Evolutionary conservation across 2,329 filamentous ascomycete genomes (phyloP).

Genomic region (Talaromyces sp.): DNA sequence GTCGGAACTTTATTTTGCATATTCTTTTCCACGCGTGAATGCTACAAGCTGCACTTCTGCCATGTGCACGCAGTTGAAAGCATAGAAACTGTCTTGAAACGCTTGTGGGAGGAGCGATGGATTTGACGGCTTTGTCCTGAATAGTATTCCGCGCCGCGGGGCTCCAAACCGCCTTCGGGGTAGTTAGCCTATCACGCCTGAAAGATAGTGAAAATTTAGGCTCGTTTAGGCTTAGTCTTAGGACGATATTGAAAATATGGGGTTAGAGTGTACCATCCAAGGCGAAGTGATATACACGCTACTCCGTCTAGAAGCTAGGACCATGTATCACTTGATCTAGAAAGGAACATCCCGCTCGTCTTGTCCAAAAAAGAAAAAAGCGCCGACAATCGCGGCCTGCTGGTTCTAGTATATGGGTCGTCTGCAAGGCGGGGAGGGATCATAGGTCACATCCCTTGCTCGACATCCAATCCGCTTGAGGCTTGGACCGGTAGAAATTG

Average conservation of each 20-base stretch:
- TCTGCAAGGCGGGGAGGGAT: slow-evolving; percentile 1
- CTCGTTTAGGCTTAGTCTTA: background rate
- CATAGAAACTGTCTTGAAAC: background rate
- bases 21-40: background rate
- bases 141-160: background rate
- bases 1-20: background rate
- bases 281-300: background rate
- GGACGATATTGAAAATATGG: background rate
- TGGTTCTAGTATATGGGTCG: background rate
- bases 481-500: background rate
- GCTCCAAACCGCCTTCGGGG: background rate
- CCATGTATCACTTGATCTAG: slow-evolving; percentile 3
- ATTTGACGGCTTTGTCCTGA: background rate
- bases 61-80: background rate
- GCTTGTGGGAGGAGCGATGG: background rate
- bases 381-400: background rate
- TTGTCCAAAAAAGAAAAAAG: background rate
- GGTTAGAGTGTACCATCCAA: background rate
- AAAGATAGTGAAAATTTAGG: background rate
- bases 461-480: background rate
- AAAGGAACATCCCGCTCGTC: background rate
- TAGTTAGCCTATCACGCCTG: background rate
- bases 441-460: slow-evolving; percentile 9
- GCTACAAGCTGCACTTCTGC: background rate
- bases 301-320: background rate